Conservation (phyloP, 495 filamentous ascomycete genomes). For the Aspergillus indologenus region DNA sequence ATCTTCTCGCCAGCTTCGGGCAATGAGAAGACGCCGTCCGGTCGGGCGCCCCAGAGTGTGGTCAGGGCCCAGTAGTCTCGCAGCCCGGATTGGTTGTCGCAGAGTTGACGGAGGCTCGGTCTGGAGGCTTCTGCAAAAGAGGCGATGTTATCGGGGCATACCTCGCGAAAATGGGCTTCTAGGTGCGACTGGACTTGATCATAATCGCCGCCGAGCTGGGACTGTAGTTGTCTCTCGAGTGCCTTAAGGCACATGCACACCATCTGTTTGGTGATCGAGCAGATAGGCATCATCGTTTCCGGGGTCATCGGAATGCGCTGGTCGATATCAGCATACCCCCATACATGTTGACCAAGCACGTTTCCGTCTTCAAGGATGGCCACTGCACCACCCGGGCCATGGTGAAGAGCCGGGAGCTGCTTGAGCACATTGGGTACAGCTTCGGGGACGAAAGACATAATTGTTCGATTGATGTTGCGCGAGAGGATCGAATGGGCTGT, state of each 20-base stretch:
- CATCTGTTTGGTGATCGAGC: conserved; percentile 38
- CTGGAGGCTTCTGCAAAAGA: neutral
- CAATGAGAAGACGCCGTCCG: conserved; percentile 26
- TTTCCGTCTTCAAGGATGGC: conserved; percentile 31
- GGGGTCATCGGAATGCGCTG: conserved; percentile 24
- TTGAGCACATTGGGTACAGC: neutral
- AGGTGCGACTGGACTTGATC: neutral
- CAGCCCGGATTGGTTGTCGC: conserved; percentile 33
- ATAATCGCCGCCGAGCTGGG: neutral
- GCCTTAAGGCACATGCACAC: conserved; percentile 30
- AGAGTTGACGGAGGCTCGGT: conserved; percentile 23
- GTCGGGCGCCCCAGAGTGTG: conserved; percentile 29
- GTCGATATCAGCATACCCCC: conserved; percentile 34
- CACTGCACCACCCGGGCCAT: conserved; percentile 30
- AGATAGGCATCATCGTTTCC: conserved; percentile 29
- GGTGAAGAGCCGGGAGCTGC: neutral
- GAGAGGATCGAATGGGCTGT: no score
- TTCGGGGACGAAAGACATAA: no score
- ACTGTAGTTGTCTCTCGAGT: conserved; percentile 18
- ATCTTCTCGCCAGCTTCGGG: conserved; percentile 8
- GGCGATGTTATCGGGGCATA: neutral
- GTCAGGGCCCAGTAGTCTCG: conserved; percentile 40
- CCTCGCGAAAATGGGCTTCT: neutral
- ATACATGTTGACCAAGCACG: conserved; percentile 25
- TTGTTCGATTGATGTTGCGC: no score